Conservation (phyloP, 768 basidiomycete genomes). For the Neoboletus magnificus region DNA sequence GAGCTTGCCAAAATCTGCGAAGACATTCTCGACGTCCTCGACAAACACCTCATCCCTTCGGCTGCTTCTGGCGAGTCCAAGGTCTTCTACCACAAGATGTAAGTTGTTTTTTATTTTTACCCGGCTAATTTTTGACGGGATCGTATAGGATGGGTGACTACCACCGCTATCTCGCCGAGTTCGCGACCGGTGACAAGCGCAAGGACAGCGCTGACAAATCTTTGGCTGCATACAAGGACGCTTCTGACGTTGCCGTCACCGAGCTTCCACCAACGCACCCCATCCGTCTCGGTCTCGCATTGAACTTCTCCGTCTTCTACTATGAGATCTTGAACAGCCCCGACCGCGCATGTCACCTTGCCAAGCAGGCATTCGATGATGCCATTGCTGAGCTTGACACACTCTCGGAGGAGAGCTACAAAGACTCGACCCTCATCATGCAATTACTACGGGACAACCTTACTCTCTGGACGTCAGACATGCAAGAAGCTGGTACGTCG, state of each 20-base stretch:
- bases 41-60: constrained; percentile 96
- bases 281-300: constrained; percentile 95
- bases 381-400: constrained; percentile 99
- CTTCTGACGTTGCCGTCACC: constrained; percentile 93
- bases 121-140: constrained; percentile 16
- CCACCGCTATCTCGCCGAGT: constrained; percentile 98
- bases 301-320: constrained; percentile 99
- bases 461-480: constrained; percentile 97
- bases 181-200: constrained; percentile 96
- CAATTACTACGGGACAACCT: constrained; percentile 96
- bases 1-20: constrained; percentile 98
- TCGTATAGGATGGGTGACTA: constrained; percentile 92
- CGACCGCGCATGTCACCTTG: constrained; percentile 96
- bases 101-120: constrained; percentile 29
- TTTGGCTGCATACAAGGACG: constrained; percentile 95
- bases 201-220: constrained; percentile 97
- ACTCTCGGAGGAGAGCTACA: constrained; percentile 97
- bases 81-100: constrained; percentile 99
- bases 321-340: constrained; percentile 99
- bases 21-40: constrained; percentile 95
- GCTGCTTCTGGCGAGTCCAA: constrained; percentile 96
- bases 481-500: constrained; percentile 83
- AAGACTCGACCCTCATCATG: constrained; percentile 97
- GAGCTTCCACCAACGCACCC: constrained; percentile 96
- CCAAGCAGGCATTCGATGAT: constrained; percentile 98